phyloP scores from a whole-genome alignment of 768 basidiomycete genomes.

The Suillus subalutaceus region DNA sequence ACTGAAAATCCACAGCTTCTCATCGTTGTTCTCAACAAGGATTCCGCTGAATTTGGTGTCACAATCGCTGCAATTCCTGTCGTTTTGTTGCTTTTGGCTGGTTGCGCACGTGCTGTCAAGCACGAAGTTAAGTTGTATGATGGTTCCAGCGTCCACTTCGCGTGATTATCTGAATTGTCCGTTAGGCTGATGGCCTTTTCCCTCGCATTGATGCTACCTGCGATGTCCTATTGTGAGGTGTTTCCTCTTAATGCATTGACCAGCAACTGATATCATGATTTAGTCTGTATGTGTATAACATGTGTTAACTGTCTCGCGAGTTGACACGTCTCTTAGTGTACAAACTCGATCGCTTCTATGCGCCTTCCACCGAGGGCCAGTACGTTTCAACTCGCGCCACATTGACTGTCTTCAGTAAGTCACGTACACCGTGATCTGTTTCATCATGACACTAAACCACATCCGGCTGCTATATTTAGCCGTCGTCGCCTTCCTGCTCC shows the following conservation, averaged over 20 bases:
- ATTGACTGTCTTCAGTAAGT: slow-evolving; percentile 79
- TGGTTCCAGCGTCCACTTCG: slow-evolving; percentile 7
- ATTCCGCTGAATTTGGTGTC: slow-evolving; percentile 78
- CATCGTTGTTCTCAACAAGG: slow-evolving; percentile 67
- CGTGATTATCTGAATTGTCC: slow-evolving; percentile 6
- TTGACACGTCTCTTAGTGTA: slow-evolving; percentile 52
- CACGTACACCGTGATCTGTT: neutral
- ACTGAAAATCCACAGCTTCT: slow-evolving; percentile 56
- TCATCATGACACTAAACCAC: slow-evolving; percentile 5
- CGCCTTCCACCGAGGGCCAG: slow-evolving; percentile 51
- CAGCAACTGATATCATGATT: neutral
- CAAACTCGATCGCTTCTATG: slow-evolving; percentile 84
- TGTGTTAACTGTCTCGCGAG: neutral
- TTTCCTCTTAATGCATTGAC: slow-evolving; percentile 8
- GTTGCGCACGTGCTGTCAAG: slow-evolving; percentile 71
- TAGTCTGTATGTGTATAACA: slow-evolving; percentile 31
- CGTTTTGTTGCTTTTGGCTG: slow-evolving; percentile 65
- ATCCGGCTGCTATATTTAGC: slow-evolving; percentile 43
- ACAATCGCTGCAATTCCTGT: slow-evolving; percentile 85
- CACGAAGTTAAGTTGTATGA: slow-evolving; percentile 79
- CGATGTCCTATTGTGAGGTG: slow-evolving; percentile 73
- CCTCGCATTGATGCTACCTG: slow-evolving; percentile 76
- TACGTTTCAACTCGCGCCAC: slow-evolving; percentile 80
- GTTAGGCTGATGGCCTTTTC: slow-evolving; percentile 72
- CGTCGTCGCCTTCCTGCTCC: slow-evolving; percentile 72